Evolutionary conservation across 129 eudicot species (phyloP), one percentile per base, ranked within the genome.

Genomic region (Centaurea solstitialis): DNA sequence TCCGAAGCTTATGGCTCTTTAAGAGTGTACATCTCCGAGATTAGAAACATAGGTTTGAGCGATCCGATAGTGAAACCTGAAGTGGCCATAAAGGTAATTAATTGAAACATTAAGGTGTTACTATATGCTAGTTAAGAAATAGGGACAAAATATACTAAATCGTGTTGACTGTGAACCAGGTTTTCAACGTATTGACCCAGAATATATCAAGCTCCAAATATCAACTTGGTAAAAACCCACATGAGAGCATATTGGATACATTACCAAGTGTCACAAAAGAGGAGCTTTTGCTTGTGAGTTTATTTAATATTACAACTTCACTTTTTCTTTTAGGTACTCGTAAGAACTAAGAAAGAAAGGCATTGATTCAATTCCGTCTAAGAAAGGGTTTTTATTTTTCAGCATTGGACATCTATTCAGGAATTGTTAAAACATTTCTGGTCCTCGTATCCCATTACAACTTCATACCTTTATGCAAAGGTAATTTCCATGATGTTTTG

Each of bases 321-420:
- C 9, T 57, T 57, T 57, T 57, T 53, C 59, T 47, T 57, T 57
- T 2, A 17, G 22, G 17, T 17, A 17, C 65, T 17, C 9, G 9
- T 57, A 57, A 57, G 65, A 57, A 57, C 3, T 57, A 57, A 57
- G 65, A 57, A 57, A n/a, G 65, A 17, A 17, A 57, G 22, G 22
- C 8, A 6, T 50, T 50, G 20, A 50, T 50, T 61, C 61, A 26
- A 72, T 72, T 61, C 37, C 50, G 6, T 74, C 67, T 74, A 28
- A 74, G 35, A 73, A 80, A 37, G 26, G 61, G 24, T 70, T 43
- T 68, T 41, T 68, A 30, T 70, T 23, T 87, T 84, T 23, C 89
- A 95, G 98, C 98, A 95, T 77, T 95, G 97, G 98, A 93, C 95
- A 12, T 89, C 95, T 11, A 91, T 93, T 68, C 97, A 95, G 87